These are phyloP conservation scores for Coemansia sp. DNA, from an alignment of 192 early-diverging fungal species.

Conservation along the genomic window DNA sequence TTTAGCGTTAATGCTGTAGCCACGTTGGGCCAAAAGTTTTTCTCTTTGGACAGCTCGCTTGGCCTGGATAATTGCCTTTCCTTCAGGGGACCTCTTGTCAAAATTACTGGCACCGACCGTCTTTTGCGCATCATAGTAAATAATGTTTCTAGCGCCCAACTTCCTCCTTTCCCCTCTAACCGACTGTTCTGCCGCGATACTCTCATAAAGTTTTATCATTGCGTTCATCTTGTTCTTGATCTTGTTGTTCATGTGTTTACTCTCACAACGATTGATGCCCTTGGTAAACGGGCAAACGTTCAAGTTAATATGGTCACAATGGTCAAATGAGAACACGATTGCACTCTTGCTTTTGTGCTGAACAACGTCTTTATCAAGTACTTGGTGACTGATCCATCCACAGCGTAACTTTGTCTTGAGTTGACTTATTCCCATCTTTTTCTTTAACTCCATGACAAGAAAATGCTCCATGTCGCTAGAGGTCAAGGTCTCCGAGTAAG, in stretches of 20 bases:
- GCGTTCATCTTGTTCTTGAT: neutral
- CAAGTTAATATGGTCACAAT: neutral
- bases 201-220: neutral
- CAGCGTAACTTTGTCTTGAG: neutral
- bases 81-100: neutral
- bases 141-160: neutral
- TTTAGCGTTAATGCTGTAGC: neutral
- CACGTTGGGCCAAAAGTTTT: neutral
- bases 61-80: neutral
- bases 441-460: neutral
- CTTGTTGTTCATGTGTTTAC: neutral
- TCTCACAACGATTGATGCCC: no score
- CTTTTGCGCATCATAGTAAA: neutral
- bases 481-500: neutral
- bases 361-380: neutral
- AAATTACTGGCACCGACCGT: neutral
- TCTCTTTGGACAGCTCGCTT: neutral
- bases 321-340: neutral
- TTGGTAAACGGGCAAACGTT: neutral
- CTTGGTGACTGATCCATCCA: neutral
- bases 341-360: neutral
- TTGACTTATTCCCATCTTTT: neutral
- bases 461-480: neutral
- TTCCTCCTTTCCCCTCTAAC: neutral
- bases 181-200: no score